Evolutionary conservation across 164 flowering plant species (phyloP), one percentile per base, ranked within the genome.

Genomic region (Vitis vinifera): DNA sequence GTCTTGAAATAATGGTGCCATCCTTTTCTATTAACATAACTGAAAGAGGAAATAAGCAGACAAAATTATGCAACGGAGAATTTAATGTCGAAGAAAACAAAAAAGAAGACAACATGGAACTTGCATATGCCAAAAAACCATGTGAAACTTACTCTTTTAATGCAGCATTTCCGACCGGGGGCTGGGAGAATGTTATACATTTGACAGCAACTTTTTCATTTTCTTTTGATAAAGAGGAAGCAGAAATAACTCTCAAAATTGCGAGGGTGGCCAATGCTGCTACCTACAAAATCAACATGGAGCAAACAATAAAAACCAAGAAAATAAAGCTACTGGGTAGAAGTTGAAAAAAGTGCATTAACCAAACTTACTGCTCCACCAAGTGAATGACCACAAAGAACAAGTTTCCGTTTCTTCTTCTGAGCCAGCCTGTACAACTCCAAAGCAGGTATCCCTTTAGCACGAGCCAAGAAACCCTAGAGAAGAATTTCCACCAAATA

Each of bases 141-240:
- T 48, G 51, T 58, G 52, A 73, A 68, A 83, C 97, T 14, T 84
- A 95, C 99, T 93, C 99, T 86, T 88, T 84, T 74, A 95, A 77
- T 59, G 98, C 97, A 70, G 97, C 94, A 88, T 95, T 95, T 31
- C 99, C 99, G 60, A 95, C 99, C 8, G 99, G 92, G 53, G 99
- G 99, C 80, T 95, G 99, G 55, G 99, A 95, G 77, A 95, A 95
- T 51, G 99, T 95, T 52, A 95, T 93, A 74, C 99, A 95, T 80
- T 91, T 93, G 76, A 95, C 89, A 56, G 76, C 84, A 68, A 95
- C 80, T 37, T 80, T 86, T 65, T 84, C 96, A 80, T 65, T 81
- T 71, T 86, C 97, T 78, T 89, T 93, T 17, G 82, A 75, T 50
- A 85, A 73, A 68, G 91, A 81, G 31, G 97, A 83, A 67, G 87